A percentile compares a stretch with the other conserved stretches of the same genome.
Evolutionary conservation across 2,329 filamentous ascomycete species (phyloP).

Genomic region (Rhinocladiella mackenziei): DNA sequence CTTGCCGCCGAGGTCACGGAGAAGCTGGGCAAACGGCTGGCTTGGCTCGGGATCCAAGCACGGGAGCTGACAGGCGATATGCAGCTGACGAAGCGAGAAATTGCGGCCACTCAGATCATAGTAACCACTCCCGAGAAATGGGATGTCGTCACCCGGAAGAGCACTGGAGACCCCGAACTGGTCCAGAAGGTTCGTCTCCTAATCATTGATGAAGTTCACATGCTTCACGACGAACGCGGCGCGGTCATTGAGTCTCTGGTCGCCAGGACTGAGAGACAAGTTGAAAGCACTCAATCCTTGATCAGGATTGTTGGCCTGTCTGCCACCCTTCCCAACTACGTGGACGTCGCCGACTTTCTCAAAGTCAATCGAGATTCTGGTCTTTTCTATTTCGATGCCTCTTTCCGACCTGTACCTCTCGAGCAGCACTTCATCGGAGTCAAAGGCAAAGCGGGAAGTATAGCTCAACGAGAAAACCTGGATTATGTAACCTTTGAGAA

Average conservation of each 20-base stretch:
- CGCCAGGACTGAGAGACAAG: constrained; percentile 88
- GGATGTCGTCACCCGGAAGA: constrained; percentile 97
- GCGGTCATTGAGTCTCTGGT: constrained; percentile 95
- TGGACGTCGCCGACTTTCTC: constrained; percentile 94
- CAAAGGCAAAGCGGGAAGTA: constrained; percentile 80
- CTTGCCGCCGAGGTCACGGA: constrained; percentile 93
- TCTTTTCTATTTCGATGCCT: constrained; percentile 93
- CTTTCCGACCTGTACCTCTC: constrained; percentile 90
- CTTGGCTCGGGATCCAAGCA: constrained; percentile 88
- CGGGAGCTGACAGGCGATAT: constrained; percentile 97
- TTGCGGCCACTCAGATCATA: constrained; percentile 93
- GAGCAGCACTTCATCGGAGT: constrained; percentile 98
- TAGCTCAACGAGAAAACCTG: constrained; percentile 79
- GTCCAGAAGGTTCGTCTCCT: constrained; percentile 94
- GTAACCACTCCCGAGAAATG: constrained; percentile 99
- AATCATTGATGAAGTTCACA: constrained; percentile 98
- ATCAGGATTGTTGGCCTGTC: constrained; percentile 95
- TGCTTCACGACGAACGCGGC: constrained; percentile 97
- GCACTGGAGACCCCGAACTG: constrained; percentile 92
- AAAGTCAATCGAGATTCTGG: constrained; percentile 92
- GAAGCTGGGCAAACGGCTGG: constrained; percentile 84
- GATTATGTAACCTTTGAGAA: constrained; percentile 89
- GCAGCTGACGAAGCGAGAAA: constrained; percentile 96
- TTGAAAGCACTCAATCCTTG: constrained; percentile 94
- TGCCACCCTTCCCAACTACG: constrained; percentile 91